Conservation (phyloP, 2,329 filamentous ascomycete species). For the Pseudogymnoascus sp. region DNA sequence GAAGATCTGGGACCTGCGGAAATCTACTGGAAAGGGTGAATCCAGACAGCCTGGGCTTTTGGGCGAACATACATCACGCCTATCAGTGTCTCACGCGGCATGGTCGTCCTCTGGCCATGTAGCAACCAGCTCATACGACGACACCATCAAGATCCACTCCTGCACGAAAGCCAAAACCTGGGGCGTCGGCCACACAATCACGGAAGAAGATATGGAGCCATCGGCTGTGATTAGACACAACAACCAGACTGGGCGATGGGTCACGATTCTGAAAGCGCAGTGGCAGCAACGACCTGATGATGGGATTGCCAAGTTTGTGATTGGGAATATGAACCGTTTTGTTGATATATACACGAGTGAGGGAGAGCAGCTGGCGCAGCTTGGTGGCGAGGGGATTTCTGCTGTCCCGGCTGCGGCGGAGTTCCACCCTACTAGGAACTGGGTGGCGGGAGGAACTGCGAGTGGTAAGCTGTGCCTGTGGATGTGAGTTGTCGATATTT, state of each 20-base stretch:
- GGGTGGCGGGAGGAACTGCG: conserved; percentile 85
- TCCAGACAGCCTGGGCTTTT: conserved; percentile 57
- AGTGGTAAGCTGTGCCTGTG: conserved; percentile 90
- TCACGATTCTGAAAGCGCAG: conserved; percentile 72
- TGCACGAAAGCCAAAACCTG: conserved; percentile 55
- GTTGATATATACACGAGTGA: conserved; percentile 80
- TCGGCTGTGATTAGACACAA: conserved; percentile 69
- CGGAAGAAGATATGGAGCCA: conserved; percentile 58
- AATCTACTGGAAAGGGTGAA: conserved; percentile 57
- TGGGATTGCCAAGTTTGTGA: conserved; percentile 76
- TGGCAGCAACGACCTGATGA: conserved; percentile 79
- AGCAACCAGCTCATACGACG: conserved; percentile 89
- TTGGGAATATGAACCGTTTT: conserved; percentile 97
- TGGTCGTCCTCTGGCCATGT: conserved; percentile 81
- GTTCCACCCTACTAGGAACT: conserved; percentile 79
- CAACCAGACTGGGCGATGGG: conserved; percentile 92
- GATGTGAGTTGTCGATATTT: conserved; percentile 45
- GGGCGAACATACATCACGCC: conserved; percentile 70
- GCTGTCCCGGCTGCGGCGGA: conserved; percentile 89
- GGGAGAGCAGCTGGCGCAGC: conserved; percentile 80
- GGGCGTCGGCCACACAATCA: conserved; percentile 49
- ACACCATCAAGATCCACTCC: conserved; percentile 88
- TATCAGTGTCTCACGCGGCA: conserved; percentile 87
- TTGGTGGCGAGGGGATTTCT: conserved; percentile 83
- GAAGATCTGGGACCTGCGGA: conserved; percentile 87